These are phyloP conservation scores for Penicillium italicum DNA, from an alignment of 2,329 filamentous ascomycete species.

Conservation along the genomic window DNA sequence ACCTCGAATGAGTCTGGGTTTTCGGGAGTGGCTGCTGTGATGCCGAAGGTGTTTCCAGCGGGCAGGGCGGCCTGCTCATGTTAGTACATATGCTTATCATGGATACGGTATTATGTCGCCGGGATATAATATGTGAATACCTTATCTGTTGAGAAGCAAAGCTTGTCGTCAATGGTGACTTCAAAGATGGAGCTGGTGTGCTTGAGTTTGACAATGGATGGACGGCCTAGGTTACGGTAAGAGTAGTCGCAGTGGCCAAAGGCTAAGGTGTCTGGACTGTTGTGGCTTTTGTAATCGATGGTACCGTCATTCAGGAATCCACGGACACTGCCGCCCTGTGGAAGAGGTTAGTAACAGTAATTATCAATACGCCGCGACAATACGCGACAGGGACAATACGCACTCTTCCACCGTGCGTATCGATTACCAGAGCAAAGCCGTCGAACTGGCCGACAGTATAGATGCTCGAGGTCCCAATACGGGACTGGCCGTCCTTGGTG, in stretches of 20 bases:
- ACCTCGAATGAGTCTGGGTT: constrained; percentile 92
- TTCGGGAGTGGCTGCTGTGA: constrained; percentile 84
- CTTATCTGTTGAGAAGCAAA: constrained; percentile 78
- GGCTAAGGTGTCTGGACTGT: constrained; percentile 75
- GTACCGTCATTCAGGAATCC: constrained; percentile 92
- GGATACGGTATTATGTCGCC: neutral
- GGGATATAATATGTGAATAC: constrained; percentile 28
- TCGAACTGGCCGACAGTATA: constrained; percentile 85
- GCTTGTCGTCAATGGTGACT: constrained; percentile 73
- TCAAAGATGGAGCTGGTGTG: constrained; percentile 62
- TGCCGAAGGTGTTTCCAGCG: constrained; percentile 74
- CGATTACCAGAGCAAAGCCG: constrained; percentile 81
- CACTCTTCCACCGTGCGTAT: constrained; percentile 70
- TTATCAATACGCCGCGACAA: neutral
- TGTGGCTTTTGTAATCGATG: constrained; percentile 71
- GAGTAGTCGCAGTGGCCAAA: constrained; percentile 90
- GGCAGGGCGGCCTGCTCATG: constrained; percentile 65
- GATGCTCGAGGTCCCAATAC: constrained; percentile 69
- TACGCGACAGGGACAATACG: constrained; percentile 9
- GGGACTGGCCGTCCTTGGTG: constrained; percentile 62
- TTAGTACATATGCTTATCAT: constrained; percentile 1
- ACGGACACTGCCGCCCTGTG: constrained; percentile 70
- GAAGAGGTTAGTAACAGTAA: neutral
- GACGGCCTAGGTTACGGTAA: constrained; percentile 87
- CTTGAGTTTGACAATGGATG: constrained; percentile 75